Percentiles rank a stretch among this genome's conserved stretches.
phyloP scores from a whole-genome alignment of 1,284 basidiomycete genomes.

The Puccinia polysora region DNA sequence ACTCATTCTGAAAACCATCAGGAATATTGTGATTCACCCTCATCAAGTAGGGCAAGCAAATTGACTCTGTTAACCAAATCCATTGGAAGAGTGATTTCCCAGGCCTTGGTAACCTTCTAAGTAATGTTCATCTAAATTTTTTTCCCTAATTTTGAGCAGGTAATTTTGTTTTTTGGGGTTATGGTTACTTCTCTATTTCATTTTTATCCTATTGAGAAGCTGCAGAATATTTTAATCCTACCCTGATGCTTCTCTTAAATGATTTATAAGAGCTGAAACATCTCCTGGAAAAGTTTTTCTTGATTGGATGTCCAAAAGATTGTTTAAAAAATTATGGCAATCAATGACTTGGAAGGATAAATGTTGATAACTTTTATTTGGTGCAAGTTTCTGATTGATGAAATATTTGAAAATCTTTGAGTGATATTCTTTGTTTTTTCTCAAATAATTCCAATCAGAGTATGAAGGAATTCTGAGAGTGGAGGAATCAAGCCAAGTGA shows the following conservation, averaged over 20 bases:
- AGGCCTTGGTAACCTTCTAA: constrained; percentile 13
- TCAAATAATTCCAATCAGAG: too few species aligned
- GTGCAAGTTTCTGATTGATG: too few species aligned
- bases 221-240: background rate
- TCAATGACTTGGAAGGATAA: too few species aligned
- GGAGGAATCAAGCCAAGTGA: too few species aligned
- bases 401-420: too few species aligned
- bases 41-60: background rate
- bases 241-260: too few species aligned
- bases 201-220: background rate
- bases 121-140: constrained; percentile 29
- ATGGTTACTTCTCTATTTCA: background rate
- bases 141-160: constrained; percentile 33
- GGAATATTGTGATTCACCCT: background rate
- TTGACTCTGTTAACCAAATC: constrained; percentile 3
- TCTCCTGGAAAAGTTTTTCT: too few species aligned
- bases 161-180: constrained; percentile 39
- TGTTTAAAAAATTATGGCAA: too few species aligned
- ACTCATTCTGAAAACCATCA: constrained; percentile 1
- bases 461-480: too few species aligned
- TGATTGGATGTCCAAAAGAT: too few species aligned
- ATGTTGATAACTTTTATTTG: too few species aligned
- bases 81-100: constrained; percentile 14
- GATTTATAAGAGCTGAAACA: background rate
- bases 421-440: too few species aligned